Conservation (phyloP, 148 eudicot genomes). For the Rhododendron williamsianum region DNA sequence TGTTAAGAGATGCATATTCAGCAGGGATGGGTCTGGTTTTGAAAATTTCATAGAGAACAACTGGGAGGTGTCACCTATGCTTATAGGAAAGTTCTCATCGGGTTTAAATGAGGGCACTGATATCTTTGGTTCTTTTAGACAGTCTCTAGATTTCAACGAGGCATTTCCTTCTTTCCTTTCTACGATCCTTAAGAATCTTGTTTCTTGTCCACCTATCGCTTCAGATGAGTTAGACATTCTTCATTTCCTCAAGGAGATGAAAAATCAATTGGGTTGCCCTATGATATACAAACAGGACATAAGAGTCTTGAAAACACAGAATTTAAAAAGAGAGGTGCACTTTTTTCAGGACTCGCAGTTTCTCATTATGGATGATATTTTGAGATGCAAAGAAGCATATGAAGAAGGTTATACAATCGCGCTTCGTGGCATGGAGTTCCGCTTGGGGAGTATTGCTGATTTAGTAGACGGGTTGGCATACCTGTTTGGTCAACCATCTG, state of each 20-base stretch:
- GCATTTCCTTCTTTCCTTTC: slow-evolving; percentile 34
- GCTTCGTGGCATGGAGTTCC: slow-evolving; percentile 81
- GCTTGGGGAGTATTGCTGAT: slow-evolving; percentile 43
- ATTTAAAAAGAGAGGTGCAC: slow-evolving; percentile 44
- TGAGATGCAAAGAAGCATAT: slow-evolving; percentile 64
- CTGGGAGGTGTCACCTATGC: slow-evolving; percentile 74
- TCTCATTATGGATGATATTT: slow-evolving; percentile 44
- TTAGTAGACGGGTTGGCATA: slow-evolving; percentile 51
- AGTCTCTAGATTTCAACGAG: slow-evolving; percentile 28
- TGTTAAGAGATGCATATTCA: slow-evolving; percentile 40
- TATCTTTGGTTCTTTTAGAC: slow-evolving; percentile 40
- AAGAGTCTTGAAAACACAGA: slow-evolving; percentile 58
- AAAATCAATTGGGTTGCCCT: slow-evolving; percentile 48
- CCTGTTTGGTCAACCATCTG: slow-evolving; percentile 83
- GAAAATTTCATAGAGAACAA: slow-evolving; percentile 40
- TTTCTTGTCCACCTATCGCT: slow-evolving; percentile 66
- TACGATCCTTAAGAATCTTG: slow-evolving; percentile 37
- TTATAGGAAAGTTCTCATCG: slow-evolving; percentile 27
- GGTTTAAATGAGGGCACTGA: slow-evolving; percentile 20
- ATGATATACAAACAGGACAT: slow-evolving; percentile 73
- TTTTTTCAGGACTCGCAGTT: slow-evolving; percentile 41
- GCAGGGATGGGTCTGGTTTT: slow-evolving; percentile 29
- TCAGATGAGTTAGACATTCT: slow-evolving; percentile 57
- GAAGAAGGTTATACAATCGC: slow-evolving; percentile 67
- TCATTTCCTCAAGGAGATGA: slow-evolving; percentile 43